A percentile compares a stretch with the other conserved stretches of the same genome.
These are phyloP conservation scores for Colletotrichum tabaci DNA, from an alignment of 2,329 filamentous ascomycete genomes.

Conservation along the genomic window DNA sequence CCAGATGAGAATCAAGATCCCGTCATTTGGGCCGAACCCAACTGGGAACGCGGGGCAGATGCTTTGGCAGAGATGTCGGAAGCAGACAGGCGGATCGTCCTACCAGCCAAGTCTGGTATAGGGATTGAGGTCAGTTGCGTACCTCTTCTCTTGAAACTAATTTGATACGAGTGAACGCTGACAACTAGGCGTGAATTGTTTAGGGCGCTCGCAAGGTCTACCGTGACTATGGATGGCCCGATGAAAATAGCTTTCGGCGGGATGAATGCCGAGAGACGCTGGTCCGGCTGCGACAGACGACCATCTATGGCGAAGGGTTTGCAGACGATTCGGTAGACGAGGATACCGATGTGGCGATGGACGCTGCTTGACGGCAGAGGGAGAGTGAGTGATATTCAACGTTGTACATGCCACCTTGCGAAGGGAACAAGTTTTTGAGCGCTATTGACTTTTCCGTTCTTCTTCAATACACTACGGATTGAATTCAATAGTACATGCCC, in stretches of 20 bases:
- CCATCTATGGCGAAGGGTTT: slow-evolving; percentile 3
- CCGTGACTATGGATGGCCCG: slow-evolving; percentile 12
- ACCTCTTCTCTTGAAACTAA: neutral
- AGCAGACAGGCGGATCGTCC: slow-evolving; percentile 2
- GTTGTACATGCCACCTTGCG: neutral
- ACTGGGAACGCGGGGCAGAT: slow-evolving; percentile 5
- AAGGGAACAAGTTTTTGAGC: neutral
- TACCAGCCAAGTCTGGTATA: neutral
- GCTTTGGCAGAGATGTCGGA: slow-evolving; percentile 1
- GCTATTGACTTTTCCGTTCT: slow-evolving; percentile 3
- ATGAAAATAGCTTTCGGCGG: slow-evolving; percentile 4
- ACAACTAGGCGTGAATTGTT: neutral
- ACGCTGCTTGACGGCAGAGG: slow-evolving; percentile 4
- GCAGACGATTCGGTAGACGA: slow-evolving; percentile 5
- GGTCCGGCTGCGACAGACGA: slow-evolving; percentile 1
- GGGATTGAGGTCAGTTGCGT: slow-evolving; percentile 12
- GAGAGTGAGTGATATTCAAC: neutral
- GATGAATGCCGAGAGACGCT: slow-evolving; percentile 9
- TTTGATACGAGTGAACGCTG: neutral
- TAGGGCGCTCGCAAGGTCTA: slow-evolving; percentile 12
- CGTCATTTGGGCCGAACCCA: slow-evolving; percentile 22
- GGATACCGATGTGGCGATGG: slow-evolving; percentile 6
- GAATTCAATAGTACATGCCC: neutral
- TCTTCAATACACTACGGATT: slow-evolving; percentile 2
- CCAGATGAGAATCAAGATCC: slow-evolving; percentile 8